Percentiles rank a stretch among this genome's conserved stretches.
Evolutionary conservation across 257 asterid genomes (phyloP).

Genomic region (Solanum arcanum): DNA sequence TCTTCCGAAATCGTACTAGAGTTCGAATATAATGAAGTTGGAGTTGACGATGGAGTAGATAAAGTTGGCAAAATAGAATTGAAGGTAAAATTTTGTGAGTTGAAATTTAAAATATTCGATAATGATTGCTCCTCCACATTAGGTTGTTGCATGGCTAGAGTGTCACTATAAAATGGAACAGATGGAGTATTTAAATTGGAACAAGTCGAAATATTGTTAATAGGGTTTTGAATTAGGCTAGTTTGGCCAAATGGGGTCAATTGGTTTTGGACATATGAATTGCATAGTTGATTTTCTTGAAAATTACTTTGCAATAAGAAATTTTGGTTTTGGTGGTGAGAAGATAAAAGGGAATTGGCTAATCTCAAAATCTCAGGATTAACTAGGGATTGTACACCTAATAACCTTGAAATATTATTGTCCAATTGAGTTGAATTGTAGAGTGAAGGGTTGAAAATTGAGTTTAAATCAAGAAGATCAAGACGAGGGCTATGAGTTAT

Average conservation of each 20-base stretch:
- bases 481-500: slow-evolving; percentile 69
- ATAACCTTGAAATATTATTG: slow-evolving; percentile 34
- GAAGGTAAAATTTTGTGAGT: slow-evolving; percentile 6
- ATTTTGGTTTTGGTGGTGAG: slow-evolving; percentile 21
- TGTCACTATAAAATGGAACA: neutral
- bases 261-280: slow-evolving; percentile 11
- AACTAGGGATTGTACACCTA: slow-evolving; percentile 31
- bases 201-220: slow-evolving; percentile 10
- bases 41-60: slow-evolving; percentile 61
- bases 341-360: slow-evolving; percentile 32
- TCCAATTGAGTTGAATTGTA: slow-evolving; percentile 16
- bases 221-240: slow-evolving; percentile 21
- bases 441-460: slow-evolving; percentile 23
- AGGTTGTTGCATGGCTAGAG: slow-evolving; percentile 27
- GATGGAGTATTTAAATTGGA: neutral
- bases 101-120: slow-evolving; percentile 8
- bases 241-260: slow-evolving; percentile 13
- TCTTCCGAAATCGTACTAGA: slow-evolving; percentile 31
- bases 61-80: slow-evolving; percentile 39
- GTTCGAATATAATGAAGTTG: slow-evolving; percentile 35
- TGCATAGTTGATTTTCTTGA: slow-evolving; percentile 13
- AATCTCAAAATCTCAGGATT: slow-evolving; percentile 42
- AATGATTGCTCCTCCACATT: slow-evolving; percentile 8
- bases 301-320: slow-evolving; percentile 9
- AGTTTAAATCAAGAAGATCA: slow-evolving; percentile 63